Percentiles rank a stretch among this genome's conserved stretches.
Evolutionary conservation across 352 stramenopile genomes (phyloP).

Genomic region (Phytopythium mirpurense): DNA sequence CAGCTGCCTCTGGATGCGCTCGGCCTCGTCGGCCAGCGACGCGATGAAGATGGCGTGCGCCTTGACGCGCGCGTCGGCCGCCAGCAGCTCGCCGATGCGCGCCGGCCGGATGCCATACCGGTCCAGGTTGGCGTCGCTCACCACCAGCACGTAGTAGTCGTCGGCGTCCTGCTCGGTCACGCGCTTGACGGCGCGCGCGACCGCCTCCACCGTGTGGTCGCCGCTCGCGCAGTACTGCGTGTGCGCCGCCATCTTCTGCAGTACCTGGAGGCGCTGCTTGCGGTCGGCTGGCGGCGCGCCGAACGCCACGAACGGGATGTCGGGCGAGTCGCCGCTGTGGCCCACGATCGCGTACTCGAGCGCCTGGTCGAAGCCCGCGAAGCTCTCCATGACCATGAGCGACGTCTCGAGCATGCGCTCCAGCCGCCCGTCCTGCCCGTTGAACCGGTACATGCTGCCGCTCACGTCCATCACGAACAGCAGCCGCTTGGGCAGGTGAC

Average conservation of each 20-base stretch:
- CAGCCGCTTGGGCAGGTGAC: conserved; percentile 68
- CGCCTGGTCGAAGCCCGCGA: conserved; percentile 85
- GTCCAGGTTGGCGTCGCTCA: conserved; percentile 94
- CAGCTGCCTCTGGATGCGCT: conserved; percentile 53
- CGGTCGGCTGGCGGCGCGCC: conserved; percentile 73
- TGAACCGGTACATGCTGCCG: conserved; percentile 93
- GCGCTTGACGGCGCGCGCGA: conserved; percentile 70
- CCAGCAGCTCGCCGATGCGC: conserved; percentile 45
- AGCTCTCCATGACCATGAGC: conserved; percentile 95
- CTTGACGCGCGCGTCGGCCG: conserved; percentile 49
- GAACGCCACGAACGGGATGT: conserved; percentile 91
- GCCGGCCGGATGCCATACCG: conserved; percentile 84
- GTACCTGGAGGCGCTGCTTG: conserved; percentile 87
- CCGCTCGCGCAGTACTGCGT: conserved; percentile 92
- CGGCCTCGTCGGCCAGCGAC: conserved; percentile 79
- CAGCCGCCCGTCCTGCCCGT: conserved; percentile 90
- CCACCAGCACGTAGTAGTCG: conserved; percentile 89
- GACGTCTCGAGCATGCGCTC: conserved; percentile 91
- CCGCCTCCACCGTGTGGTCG: conserved; percentile 93
- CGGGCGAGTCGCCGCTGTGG: conserved; percentile 86
- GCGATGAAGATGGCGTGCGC: conserved; percentile 84
- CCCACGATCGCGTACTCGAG: conserved; percentile 92
- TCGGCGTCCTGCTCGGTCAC: conserved; percentile 59
- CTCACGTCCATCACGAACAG: conserved; percentile 93
- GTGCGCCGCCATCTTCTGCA: conserved; percentile 93